Evolutionary conservation across 179 eudicot species (phyloP), one percentile per base, ranked within the genome.

Genomic region (Vitellaria paradoxa): DNA sequence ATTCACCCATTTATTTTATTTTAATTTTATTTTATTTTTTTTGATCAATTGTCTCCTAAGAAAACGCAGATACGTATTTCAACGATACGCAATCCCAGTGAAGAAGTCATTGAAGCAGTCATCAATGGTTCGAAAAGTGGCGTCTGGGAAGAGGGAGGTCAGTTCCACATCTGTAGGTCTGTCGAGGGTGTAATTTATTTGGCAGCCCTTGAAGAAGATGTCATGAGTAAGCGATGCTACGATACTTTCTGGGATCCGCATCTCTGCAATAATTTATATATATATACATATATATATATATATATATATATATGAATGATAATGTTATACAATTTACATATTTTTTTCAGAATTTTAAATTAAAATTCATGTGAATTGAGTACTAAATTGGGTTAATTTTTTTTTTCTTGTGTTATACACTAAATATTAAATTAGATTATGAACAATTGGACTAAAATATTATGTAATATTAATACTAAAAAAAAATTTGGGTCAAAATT

Each of bases 181-280:
- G 24, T 85, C 82, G 4, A 87, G 73, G 3, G 79, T 40, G 55
- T 81, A 87, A 72, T 82, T 73, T 24, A 79, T 74, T 15, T 87
- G 90, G 47, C 88, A 87, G 0, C 90, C 90, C 70, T 85, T 85
- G 10, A 87, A 85, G 85, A 87, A 87, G 61, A 87, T 87, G 67
- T 87, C 88, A 49, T 85, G 86, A 11, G 90, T 87, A 75, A 87
- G 83, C 1, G 90, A 85, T 7, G 90, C 90, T 4, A 87, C 90
- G 3, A 87, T 40, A 63, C 88, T 87, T 20, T 81, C 70, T 6
- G 90, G 88, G 79, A 87, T 85, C 9, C 67, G 2, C 30, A 78
- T 87, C 55, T 79, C 85, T 81, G 75, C 65, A 18, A 47, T 66
- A 72, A 23, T 15, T 45, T 0, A 62, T 30, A 46, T 3, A 30